Percentiles rank a stretch among this genome's conserved stretches.
Evolutionary conservation across 345 rosid genomes (phyloP).

Genomic region (Nasturtium officinale): DNA sequence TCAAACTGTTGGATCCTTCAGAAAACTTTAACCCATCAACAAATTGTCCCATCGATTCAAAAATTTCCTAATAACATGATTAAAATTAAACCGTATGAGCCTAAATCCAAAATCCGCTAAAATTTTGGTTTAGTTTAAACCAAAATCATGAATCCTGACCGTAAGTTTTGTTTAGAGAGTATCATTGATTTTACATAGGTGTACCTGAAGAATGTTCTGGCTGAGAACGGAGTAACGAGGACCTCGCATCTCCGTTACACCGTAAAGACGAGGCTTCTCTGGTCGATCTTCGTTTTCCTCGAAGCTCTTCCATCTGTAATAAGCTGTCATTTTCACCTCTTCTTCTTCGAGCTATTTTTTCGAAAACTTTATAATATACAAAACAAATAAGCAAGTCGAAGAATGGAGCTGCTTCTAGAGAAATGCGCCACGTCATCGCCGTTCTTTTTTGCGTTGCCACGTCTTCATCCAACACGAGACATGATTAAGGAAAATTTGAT

Average conservation of each 20-base stretch:
- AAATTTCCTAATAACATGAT: constrained; percentile 61
- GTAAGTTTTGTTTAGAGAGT: neutral
- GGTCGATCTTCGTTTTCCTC: constrained; percentile 84
- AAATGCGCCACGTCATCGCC: constrained; percentile 38
- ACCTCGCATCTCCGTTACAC: constrained; percentile 89
- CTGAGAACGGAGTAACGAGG: constrained; percentile 68
- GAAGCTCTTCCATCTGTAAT: constrained; percentile 73
- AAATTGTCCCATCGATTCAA: constrained; percentile 81
- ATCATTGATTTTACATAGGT: constrained; percentile 7
- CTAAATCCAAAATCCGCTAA: neutral
- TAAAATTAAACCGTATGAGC: neutral
- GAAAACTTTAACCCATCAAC: constrained; percentile 90
- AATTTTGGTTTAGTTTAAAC: neutral
- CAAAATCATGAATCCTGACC: neutral
- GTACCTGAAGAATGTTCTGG: constrained; percentile 73
- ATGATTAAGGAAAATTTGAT: neutral
- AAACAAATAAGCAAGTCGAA: constrained; percentile 14
- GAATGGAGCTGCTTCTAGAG: constrained; percentile 58
- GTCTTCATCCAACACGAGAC: neutral
- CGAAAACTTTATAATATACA: neutral
- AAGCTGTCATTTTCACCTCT: constrained; percentile 49
- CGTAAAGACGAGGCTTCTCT: constrained; percentile 85
- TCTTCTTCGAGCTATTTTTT: neutral
- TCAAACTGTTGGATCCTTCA: constrained; percentile 80
- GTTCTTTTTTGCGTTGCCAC: constrained; percentile 14